Evolutionary conservation across 2,329 filamentous ascomycete genomes (phyloP), one percentile per base, ranked within the genome.

Genomic region (Beauveria rudraprayagi): DNA sequence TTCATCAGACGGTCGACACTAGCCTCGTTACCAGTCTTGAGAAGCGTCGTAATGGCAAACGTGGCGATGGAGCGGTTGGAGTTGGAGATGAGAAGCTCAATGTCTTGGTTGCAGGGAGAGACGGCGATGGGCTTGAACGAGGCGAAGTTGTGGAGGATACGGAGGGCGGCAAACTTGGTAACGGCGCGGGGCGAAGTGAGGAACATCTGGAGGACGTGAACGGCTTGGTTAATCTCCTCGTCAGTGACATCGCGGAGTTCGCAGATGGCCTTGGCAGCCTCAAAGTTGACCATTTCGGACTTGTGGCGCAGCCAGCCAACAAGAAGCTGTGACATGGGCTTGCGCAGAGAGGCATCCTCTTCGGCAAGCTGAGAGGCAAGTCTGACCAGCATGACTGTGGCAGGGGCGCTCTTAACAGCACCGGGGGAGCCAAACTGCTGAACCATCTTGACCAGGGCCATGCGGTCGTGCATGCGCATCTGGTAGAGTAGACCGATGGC

Each of bases 361-460:
- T 96, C 92, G 37, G 93, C 93, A 64, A 99, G 81, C 79, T 96
- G 94, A 47, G 93, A 91, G 40, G 94, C 94, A 66, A 99, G 78
- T 67, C 94, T 85, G 60, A 99, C 94, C 30, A 99, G 83, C 84
- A 99, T 88, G 56, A 99, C 86, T 62, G 92, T 88, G 40, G 92
- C 94, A 63, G 93, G 91, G 22, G 94, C 92, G 75, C 90, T 97
- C 85, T 97, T 97, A 64, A 97, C 88, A 11, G 91, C 91, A 62
- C 94, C 94, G 17, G 92, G 85, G 58, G 88, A 88, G 57, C 92
- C 92, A 73, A 97, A 97, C 75, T 99, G 94, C 78, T 99, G 94
- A n/a, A 99, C 93, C 94, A 99, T 97, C 83, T 99, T 99, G 63
- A 97, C 93, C 68, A 99, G 78, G 24, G 94, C 92, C 94, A 99